These are phyloP conservation scores for Aspergillus niger DNA, from an alignment of 2,329 filamentous ascomycete genomes.

Conservation along the genomic window DNA sequence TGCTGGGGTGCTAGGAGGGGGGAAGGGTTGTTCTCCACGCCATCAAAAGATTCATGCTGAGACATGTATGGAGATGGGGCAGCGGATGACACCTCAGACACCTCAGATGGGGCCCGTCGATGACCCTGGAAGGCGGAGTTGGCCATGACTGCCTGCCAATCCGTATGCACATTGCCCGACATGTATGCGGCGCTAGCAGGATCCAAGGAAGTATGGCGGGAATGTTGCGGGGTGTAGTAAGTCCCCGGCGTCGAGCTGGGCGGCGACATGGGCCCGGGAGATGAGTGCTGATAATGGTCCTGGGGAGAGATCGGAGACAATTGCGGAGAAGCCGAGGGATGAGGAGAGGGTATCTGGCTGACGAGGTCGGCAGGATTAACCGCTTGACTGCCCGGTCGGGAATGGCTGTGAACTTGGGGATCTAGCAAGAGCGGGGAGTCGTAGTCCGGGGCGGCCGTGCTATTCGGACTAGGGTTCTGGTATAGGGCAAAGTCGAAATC, in stretches of 20 bases:
- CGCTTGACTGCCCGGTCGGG: constrained; percentile 42
- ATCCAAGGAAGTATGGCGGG: constrained; percentile 62
- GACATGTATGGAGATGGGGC: constrained; percentile 80
- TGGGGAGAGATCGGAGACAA: constrained; percentile 51
- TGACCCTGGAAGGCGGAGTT: constrained; percentile 73
- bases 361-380: constrained; percentile 52
- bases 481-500: constrained; percentile 46
- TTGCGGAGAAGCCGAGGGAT: constrained; percentile 59
- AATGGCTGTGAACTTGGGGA: constrained; percentile 41
- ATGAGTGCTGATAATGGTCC: constrained; percentile 55
- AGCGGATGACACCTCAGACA: constrained; percentile 84
- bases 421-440: constrained; percentile 44
- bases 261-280: constrained; percentile 57
- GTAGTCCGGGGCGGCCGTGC: constrained; percentile 36
- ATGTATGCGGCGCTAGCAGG: constrained; percentile 62
- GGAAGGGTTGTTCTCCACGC: constrained; percentile 70
- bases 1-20: constrained; percentile 74
- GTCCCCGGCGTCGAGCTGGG: constrained; percentile 55
- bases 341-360: constrained; percentile 50
- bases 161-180: constrained; percentile 52
- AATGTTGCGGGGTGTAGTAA: constrained; percentile 58
- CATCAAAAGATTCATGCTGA: constrained; percentile 77
- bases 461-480: constrained; percentile 35
- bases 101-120: constrained; percentile 83
- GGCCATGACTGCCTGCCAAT: constrained; percentile 60